Evolutionary conservation across 2,329 filamentous ascomycete species (phyloP), one percentile per base, ranked within the genome.

Genomic region (Simplicillium sp.): DNA sequence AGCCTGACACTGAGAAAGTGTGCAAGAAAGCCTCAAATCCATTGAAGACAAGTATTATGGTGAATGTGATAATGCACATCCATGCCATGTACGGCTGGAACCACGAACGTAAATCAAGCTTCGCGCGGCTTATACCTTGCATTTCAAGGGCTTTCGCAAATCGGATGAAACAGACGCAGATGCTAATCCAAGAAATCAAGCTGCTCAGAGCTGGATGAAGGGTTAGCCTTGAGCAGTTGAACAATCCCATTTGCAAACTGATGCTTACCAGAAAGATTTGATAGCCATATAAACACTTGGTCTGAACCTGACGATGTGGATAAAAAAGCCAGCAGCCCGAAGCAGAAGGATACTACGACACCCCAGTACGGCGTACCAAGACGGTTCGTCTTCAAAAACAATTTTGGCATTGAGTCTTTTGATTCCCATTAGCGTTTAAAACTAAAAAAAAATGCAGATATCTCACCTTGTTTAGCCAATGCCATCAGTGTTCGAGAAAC

Each of bases 201-300:
- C 49, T 52, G 14, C 45, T 46, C 11, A 46, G 40, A 12, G 45
- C 45, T 46, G 31, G 11, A n/a, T 14, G n/a, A 11, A 4, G 12
- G 31, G n/a, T 15, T 28, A 29, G 13, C 17, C 8, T 25, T 13
- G 11, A 32, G 5, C 9, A 11, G n/a, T 13, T n/a, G n/a, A n/a
- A 16, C 15, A 32, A 11, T 1, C 14, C 11, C 4, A 7, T 37
- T 13, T 4, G 15, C 25, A 41, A 4, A 44, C 35, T 15, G 9
- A 51, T 43, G 5, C 16, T 54, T 67, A 44, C 70, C 76, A 35
- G 68, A 73, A 25, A 76, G 54, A 48, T 72, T 75, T 34, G 73
- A 66, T 47, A 77, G 70, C 73, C 72, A 76, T 42, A 65, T 66
- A 54, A 76, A 76, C 1, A 73, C 71, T 12, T 66, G 61, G 13